phyloP scores from a whole-genome alignment of 2,329 filamentous ascomycete genomes.

The Fusarium tuaranense region DNA sequence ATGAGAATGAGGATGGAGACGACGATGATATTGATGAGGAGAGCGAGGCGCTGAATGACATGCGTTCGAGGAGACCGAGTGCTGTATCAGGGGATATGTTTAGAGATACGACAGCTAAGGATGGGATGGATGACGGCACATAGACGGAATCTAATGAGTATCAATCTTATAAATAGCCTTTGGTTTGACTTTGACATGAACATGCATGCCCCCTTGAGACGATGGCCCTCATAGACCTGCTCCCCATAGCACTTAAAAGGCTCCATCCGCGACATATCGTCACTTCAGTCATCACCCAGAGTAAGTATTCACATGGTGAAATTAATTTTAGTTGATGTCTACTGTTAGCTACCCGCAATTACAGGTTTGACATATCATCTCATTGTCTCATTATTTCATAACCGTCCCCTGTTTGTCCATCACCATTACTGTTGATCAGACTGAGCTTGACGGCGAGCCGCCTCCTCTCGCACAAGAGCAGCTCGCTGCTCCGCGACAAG shows the following conservation, averaged over 20 bases:
- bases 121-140: slow-evolving; percentile 35
- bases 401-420: not conserved
- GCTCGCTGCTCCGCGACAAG: slow-evolving; percentile 36
- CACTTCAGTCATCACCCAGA: no score
- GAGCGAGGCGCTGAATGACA: slow-evolving; percentile 66
- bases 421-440: not conserved
- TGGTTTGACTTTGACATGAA: not conserved
- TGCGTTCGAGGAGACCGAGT: slow-evolving; percentile 66
- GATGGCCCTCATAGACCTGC: not conserved
- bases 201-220: not conserved
- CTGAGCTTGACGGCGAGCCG: slow-evolving; percentile 26
- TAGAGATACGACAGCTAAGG: slow-evolving; percentile 46
- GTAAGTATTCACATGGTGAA: not conserved
- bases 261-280: not conserved
- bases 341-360: not conserved
- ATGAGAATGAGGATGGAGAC: slow-evolving; percentile 56
- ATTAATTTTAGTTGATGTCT: not conserved
- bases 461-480: slow-evolving; percentile 30
- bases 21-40: slow-evolving; percentile 62
- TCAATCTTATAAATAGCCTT: not conserved
- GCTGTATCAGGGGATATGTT: slow-evolving; percentile 63
- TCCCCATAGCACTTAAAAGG: not conserved
- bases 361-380: not conserved
- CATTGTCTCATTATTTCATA: not conserved
- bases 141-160: slow-evolving; percentile 53